Evolutionary conservation across 1,139 yeast genomes (phyloP), one percentile per base, ranked within the genome.

Genomic region (Blastobotrys aristatus): DNA sequence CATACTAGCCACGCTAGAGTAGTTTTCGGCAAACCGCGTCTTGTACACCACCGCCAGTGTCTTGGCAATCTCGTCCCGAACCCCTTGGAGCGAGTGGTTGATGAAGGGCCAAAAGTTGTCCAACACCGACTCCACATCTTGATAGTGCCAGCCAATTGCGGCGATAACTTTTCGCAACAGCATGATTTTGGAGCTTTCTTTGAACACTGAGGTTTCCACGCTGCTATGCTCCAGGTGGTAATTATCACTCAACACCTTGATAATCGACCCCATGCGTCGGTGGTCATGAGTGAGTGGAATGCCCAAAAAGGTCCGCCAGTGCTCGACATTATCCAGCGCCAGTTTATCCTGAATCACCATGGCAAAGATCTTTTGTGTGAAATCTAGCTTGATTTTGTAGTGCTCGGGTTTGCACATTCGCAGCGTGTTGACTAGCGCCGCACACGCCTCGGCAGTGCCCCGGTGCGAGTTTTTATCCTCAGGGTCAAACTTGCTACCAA

Each of bases 231-330:
- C 66, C 14, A 74, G 67, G 50, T 76, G 74, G n/a, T 17, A 6
- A 8, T 10, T 8, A 16, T 73, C 68, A 14, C 77, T 65, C 13
- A 87, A 66, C 26, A 72, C 68, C 21, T 68, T 62, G 16, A 75
- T 67, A 5, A 88, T 63, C 7, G 74, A 70, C 13, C 83, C 80
- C 52, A 80, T 75, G 53, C 96, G 73, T 60, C 96, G 79, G 79
- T 2, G 80, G 65, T 63, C 68, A 33, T 55, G 43, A 11, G 47
- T 42, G 0, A 90, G 85, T 1, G 82, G 60, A 84, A 89, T 82
- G 82, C 89, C 81, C 3, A 84, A 71, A 50, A 87, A 79, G 0
- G 88, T 76, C 43, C 74, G 74, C 97, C 98, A 92, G 44, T 86
- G 80, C 17, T 76, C 78, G 41, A 77, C 68, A 6, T 84, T 84